phyloP scores from a whole-genome alignment of 257 asterid genomes.

The Paraleonurus japonicus region DNA sequence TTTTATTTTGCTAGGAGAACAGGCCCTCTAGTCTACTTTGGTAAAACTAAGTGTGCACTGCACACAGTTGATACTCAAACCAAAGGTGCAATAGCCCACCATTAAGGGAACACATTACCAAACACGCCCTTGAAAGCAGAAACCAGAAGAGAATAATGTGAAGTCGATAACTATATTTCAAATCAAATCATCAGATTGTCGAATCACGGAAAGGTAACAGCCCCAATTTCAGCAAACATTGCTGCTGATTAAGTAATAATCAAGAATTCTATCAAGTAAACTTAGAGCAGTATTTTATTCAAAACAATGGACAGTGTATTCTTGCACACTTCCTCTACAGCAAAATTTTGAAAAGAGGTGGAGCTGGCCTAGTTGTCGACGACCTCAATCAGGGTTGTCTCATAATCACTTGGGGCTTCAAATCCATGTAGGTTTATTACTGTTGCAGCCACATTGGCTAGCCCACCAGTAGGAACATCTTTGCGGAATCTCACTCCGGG shows the following conservation, averaged over 20 bases:
- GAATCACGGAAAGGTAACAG: not conserved
- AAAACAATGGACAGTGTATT: slow-evolving; percentile 18
- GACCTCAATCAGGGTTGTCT: slow-evolving; percentile 86
- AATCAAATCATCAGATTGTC: slow-evolving; percentile 18
- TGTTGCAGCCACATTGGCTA: slow-evolving; percentile 94
- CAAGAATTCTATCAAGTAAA: slow-evolving; percentile 17
- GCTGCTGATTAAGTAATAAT: slow-evolving; percentile 20
- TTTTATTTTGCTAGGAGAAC: too few relatives aligned
- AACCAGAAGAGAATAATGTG: not conserved
- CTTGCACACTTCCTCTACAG: slow-evolving; percentile 11
- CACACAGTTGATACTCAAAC: too few relatives aligned
- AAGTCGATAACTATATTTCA: slow-evolving; percentile 7
- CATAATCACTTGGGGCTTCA: slow-evolving; percentile 87
- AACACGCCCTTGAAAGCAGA: not conserved
- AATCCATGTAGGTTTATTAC: slow-evolving; percentile 88
- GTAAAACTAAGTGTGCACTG: too few relatives aligned
- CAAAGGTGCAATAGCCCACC: too few relatives aligned
- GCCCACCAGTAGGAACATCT: slow-evolving; percentile 78
- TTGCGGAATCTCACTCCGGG: slow-evolving; percentile 81
- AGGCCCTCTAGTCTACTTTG: too few relatives aligned
- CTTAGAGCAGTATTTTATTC: slow-evolving; percentile 30
- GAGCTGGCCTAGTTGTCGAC: slow-evolving; percentile 47
- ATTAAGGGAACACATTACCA: too few relatives aligned
- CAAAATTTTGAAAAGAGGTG: slow-evolving; percentile 21
- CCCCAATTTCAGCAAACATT: slow-evolving; percentile 17